These are phyloP conservation scores for Pochonia chlamydosporia DNA, from an alignment of 2,329 filamentous ascomycete species.

Conservation along the genomic window DNA sequence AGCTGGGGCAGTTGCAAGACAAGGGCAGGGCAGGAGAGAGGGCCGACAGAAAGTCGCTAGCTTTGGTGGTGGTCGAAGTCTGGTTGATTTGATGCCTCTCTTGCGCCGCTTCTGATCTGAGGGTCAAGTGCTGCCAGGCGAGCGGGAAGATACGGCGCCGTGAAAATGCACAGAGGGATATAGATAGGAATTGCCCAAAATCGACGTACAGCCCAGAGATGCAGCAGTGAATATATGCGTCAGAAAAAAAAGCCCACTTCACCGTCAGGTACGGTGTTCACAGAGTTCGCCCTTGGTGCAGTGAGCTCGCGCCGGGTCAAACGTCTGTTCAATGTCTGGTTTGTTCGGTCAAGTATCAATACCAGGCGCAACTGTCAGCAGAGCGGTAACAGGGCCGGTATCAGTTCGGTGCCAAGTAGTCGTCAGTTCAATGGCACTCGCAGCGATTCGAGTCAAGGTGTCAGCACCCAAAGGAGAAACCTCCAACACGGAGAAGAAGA, in stretches of 20 bases:
- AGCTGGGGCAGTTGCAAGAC: neutral
- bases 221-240: too few species aligned
- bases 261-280: too few species aligned
- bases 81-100: too few species aligned
- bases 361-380: neutral
- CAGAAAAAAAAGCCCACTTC: too few species aligned
- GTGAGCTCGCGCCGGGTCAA: neutral
- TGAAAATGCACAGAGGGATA: too few species aligned
- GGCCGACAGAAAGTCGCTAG: constrained; percentile 1
- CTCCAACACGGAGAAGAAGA: constrained; percentile 35
- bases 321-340: neutral
- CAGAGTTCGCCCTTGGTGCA: neutral
- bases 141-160: neutral
- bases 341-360: neutral
- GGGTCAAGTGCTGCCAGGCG: neutral
- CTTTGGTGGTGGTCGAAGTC: neutral
- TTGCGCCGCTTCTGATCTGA: neutral
- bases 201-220: too few species aligned
- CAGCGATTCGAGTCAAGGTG: constrained; percentile 26
- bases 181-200: too few species aligned
- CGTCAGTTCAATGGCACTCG: neutral
- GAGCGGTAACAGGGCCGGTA: neutral
- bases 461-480: constrained; percentile 32
- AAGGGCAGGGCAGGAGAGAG: too few species aligned
- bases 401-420: neutral